A percentile compares a stretch with the other conserved stretches of the same genome.
phyloP scores from a whole-genome alignment of 2,329 filamentous ascomycete genomes.

The Epichloe scottii region DNA sequence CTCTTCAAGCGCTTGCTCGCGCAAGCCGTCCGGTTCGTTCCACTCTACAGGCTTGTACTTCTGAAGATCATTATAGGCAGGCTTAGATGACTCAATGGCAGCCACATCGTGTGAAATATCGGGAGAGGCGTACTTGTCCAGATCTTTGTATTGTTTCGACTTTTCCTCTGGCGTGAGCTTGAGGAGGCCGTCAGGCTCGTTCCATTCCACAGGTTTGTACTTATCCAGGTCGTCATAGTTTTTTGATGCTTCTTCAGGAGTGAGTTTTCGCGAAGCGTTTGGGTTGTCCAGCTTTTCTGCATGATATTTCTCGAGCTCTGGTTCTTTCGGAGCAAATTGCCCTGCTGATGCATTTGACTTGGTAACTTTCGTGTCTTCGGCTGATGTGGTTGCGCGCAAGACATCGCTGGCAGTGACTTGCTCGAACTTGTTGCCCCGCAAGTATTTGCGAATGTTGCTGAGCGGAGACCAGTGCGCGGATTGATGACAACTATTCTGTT shows the following conservation, averaged over 20 bases:
- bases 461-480: constrained; percentile 12
- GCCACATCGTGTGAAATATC: constrained; percentile 16
- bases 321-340: constrained; percentile 25
- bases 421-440: constrained; percentile 12
- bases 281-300: constrained; percentile 18
- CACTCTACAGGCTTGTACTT: constrained; percentile 25
- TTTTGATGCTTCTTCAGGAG: constrained; percentile 21
- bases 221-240: constrained; percentile 28
- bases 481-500: constrained; percentile 4
- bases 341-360: constrained; percentile 28
- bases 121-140: constrained; percentile 23
- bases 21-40: constrained; percentile 29
- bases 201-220: constrained; percentile 22
- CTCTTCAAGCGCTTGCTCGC: constrained; percentile 20
- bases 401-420: constrained; percentile 12
- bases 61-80: constrained; percentile 26
- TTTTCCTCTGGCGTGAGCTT: constrained; percentile 16
- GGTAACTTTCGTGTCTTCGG: constrained; percentile 3
- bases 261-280: constrained; percentile 13
- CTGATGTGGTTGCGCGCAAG: constrained; percentile 13
- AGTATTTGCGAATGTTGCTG: constrained; percentile 22
- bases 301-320: constrained; percentile 22
- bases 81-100: constrained; percentile 13
- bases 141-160: constrained; percentile 21
- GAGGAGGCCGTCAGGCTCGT: constrained; percentile 20